A percentile compares a stretch with the other conserved stretches of the same genome.
These are phyloP conservation scores for Phytophthora citricola DNA, from an alignment of 352 stramenopile genomes.

Conservation along the genomic window DNA sequence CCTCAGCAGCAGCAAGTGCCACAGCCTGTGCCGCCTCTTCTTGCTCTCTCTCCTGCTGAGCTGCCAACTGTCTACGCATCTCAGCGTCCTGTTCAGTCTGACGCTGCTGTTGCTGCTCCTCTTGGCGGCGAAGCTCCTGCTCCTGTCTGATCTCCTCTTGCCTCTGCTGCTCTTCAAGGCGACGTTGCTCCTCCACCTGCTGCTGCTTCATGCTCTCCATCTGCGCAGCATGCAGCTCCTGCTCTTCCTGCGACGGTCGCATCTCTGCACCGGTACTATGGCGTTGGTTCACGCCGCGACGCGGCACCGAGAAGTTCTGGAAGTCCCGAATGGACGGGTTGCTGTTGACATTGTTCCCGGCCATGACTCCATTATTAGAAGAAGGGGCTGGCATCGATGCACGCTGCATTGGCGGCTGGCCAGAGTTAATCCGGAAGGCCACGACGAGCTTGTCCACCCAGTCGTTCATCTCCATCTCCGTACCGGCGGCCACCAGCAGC, in stretches of 20 bases:
- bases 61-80: constrained; percentile 30
- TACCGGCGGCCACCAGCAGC: constrained; percentile 68
- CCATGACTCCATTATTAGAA: constrained; percentile 11
- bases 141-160: constrained; percentile 21
- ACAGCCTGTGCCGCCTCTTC: constrained; percentile 27
- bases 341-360: constrained; percentile 14
- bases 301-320: constrained; percentile 77
- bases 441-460: constrained; percentile 82
- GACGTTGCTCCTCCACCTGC: constrained; percentile 27
- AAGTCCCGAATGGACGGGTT: constrained; percentile 69
- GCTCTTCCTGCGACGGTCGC: constrained; percentile 40
- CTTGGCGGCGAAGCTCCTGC: background rate
- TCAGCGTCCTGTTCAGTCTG: constrained; percentile 28
- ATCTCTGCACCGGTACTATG: constrained; percentile 54
- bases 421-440: constrained; percentile 66
- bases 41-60: constrained; percentile 33
- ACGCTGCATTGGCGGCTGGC: constrained; percentile 40
- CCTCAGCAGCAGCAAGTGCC: constrained; percentile 31
- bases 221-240: constrained; percentile 34
- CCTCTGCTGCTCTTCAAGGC: constrained; percentile 26
- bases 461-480: constrained; percentile 88
- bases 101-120: constrained; percentile 21
- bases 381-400: constrained; percentile 37
- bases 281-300: constrained; percentile 43
- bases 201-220: constrained; percentile 33